phyloP scores from a whole-genome alignment of 108 stramenopile genomes.

The Pseudonitzschia pungens region DNA sequence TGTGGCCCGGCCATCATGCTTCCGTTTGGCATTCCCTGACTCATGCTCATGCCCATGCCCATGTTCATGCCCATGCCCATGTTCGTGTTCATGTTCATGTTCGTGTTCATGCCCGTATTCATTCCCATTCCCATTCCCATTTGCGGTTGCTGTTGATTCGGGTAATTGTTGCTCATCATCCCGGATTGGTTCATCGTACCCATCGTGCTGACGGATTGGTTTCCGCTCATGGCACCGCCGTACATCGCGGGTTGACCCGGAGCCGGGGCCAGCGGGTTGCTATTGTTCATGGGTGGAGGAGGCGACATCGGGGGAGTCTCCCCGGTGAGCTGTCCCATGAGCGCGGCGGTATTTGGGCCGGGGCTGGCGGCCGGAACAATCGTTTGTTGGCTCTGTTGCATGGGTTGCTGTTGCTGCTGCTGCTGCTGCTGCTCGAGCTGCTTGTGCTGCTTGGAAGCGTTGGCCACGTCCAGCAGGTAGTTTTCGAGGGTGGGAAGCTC shows the following conservation, averaged over 20 bases:
- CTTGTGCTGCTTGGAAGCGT: not conserved
- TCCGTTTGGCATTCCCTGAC: not conserved
- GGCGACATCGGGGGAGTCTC: not conserved
- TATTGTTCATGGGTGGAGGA: not conserved
- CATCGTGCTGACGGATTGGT: no score
- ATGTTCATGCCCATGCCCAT: not conserved
- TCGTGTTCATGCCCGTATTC: not conserved
- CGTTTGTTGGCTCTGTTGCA: not conserved
- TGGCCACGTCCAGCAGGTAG: slow-evolving; percentile 72
- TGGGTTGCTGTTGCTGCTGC: slow-evolving; percentile 6
- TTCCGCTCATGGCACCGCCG: no score
- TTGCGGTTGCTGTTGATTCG: not conserved
- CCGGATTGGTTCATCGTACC: not conserved
- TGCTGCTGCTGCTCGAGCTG: slow-evolving; percentile 13
- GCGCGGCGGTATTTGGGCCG: not conserved
- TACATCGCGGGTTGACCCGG: no score
- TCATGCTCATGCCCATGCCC: not conserved
- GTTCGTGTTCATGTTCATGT: not conserved
- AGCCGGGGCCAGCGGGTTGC: not conserved
- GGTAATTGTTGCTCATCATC: no score
- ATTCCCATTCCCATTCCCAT: not conserved
- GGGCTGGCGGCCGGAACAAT: no score
- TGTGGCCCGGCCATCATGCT: not conserved
- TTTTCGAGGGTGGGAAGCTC: slow-evolving; percentile 94
- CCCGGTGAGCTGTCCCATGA: not conserved